Evolutionary conservation across 1,284 basidiomycete genomes (phyloP).

Genomic region (Trametes hirsuta): DNA sequence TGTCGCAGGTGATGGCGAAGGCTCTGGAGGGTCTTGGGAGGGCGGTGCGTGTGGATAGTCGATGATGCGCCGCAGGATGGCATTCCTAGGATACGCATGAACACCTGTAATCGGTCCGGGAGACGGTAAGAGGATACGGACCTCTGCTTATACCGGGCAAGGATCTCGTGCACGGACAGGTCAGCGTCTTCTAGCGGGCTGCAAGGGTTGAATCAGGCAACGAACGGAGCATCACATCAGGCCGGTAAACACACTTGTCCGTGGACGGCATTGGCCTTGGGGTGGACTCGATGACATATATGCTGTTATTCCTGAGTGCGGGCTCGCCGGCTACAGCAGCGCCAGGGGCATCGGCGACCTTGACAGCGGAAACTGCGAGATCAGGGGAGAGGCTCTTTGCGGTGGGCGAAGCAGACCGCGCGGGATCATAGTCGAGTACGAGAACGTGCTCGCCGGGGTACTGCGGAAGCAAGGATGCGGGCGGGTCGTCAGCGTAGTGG

Average conservation of each 20-base stretch:
- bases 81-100: slow-evolving; percentile 50
- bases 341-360: slow-evolving; percentile 72
- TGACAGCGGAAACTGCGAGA: slow-evolving; percentile 61
- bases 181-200: slow-evolving; percentile 38
- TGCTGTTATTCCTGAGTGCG: slow-evolving; percentile 56
- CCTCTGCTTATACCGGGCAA: slow-evolving; percentile 71
- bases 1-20: slow-evolving; percentile 7
- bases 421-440: slow-evolving; percentile 65
- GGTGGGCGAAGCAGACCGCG: slow-evolving; percentile 39
- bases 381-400: slow-evolving; percentile 66
- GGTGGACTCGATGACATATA: slow-evolving; percentile 75
- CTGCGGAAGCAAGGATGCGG: slow-evolving; percentile 59
- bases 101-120: not conserved
- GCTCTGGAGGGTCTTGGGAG: not conserved
- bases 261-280: slow-evolving; percentile 27
- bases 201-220: slow-evolving; percentile 13
- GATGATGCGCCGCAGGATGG: slow-evolving; percentile 56
- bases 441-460: slow-evolving; percentile 68
- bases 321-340: slow-evolving; percentile 54
- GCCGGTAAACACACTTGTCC: slow-evolving; percentile 29
- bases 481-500: slow-evolving; percentile 77
- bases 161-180: slow-evolving; percentile 48
- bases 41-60: slow-evolving; percentile 42
- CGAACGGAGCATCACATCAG: not conserved
- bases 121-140: slow-evolving; percentile 27